Base-by-base conservation (phyloP, 2,329 filamentous ascomycete genomes). In the Simplicillium sp. region DNA sequence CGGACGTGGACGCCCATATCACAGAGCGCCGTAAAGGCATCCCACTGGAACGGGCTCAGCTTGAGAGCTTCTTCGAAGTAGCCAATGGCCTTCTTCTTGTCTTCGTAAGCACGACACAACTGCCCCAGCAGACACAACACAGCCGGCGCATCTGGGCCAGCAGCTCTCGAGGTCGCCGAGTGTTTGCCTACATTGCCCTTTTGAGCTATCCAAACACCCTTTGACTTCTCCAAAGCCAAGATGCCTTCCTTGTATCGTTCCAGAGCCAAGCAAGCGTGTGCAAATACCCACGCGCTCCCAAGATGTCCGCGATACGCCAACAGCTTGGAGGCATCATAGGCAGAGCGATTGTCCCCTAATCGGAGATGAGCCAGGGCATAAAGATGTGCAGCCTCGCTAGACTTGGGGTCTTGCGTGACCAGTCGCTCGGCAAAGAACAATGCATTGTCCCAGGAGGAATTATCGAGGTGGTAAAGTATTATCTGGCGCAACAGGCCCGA, bases 41-140 rank as follows among this genome's bases (percentile, higher is more conserved):
- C 92, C 92, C 92, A 98, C 77, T 95, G 92, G 61, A 97, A 90
- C 2, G 92, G 89, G 54, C 97, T 98, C 41, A 81, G 61, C 62
- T 89, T 94, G 52, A 98, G 67, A 6, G 89, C 80, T 45, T 94
- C 87, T 50, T 94, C 87, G 56, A 92, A 97, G 59, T 79, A 87
- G 49, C 84, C 77, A 13, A 90, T 80, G 7, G 92, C 89, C 60
- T 86, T 88, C 51, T 84, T 84, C 54, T 84, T 84, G 53, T 86
- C 75, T 51, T 95, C 84, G 52, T 92, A 82, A 3, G 77, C 86
- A 37, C 84, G 79, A 66, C 88, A 90, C 20, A 98, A 69, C 62
- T 94, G 95, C 18, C 87, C 92, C 25, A 95, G 71, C 31, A 98
- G 66, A 53, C 85, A 92, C 47, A 80, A 72, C n/a, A 90, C 77